Base-by-base conservation (phyloP, 768 basidiomycete species). In the Galerina marginata region DNA sequence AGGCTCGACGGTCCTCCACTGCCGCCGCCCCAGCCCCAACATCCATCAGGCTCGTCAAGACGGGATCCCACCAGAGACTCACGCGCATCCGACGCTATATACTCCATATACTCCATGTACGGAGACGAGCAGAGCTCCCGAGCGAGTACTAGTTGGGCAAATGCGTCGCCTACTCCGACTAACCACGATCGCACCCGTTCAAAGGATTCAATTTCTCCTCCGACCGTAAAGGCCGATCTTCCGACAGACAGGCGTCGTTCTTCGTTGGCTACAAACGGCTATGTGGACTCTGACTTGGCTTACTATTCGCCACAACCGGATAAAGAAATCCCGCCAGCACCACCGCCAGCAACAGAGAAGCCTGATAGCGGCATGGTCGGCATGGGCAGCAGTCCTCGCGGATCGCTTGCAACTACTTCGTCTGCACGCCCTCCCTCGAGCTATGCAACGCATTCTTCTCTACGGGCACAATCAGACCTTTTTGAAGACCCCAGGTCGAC, bases 31-130 rank as follows among this genome's bases (percentile, higher is more conserved):
- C 74, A n/a, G 64, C 72, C 33, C 74, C n/a, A 69, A 73, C 39
- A 65, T 72, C 10, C 70, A 74, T 70, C 74, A 56, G 69, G 66
- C 67, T 47, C 56, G 53, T 53, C 36, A 54, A 42, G 37, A 33
- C 56, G 62, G 60, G 47, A 57, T 29, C 54, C 54, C 10, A 56
- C 59, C 77, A 76, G 65, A 59, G 78, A 77, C 57, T 87, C 89
- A 5, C 51, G 51, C 38, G 29, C 38, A 0, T 86, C 89, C 11
- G 91, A 89, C 50, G 86, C 91, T 11, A 90, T 93, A 69, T 86
- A 89, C 70, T 87, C 90, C 54, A 93, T 94, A 58, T 94, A 92
- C 72, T 92, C 90, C 50, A 93, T 93, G 92, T 94, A 94, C 72
- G 86, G 86, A 54, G 87, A 88, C 71, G 84, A 87, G 58, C 61